A percentile compares a stretch with the other conserved stretches of the same genome.
Conservation (phyloP, 2,329 filamentous ascomycete genomes). For the Ophiostoma sp. region DNA sequence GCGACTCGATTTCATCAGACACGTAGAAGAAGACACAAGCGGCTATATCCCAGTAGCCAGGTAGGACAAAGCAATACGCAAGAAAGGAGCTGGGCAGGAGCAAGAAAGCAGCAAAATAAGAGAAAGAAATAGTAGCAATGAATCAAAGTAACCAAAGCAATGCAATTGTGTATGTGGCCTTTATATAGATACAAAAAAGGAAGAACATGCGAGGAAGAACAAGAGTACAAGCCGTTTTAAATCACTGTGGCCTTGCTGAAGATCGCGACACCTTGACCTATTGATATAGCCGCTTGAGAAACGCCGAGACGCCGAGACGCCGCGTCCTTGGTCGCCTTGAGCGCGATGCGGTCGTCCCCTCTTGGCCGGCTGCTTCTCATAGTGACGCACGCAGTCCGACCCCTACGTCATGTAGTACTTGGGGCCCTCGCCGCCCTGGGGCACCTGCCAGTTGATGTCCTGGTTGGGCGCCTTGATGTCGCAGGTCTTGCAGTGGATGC, state of each 20-base stretch:
- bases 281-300: too few species aligned
- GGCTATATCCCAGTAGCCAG: too few species aligned
- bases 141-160: neutral
- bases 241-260: too few species aligned
- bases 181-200: neutral
- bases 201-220: neutral
- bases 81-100: neutral
- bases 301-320: too few species aligned
- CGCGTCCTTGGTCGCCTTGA: too few species aligned
- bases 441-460: conserved; percentile 96
- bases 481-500: conserved; percentile 99
- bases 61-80: too few species aligned
- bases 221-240: neutral
- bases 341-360: too few species aligned
- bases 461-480: conserved; percentile 97
- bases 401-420: conserved; percentile 64
- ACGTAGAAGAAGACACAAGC: too few species aligned
- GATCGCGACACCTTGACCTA: too few species aligned
- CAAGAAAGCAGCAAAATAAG: neutral
- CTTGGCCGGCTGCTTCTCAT: too few species aligned
- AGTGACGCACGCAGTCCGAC: too few species aligned
- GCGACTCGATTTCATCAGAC: too few species aligned
- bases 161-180: neutral
- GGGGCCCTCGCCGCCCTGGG: conserved; percentile 78
- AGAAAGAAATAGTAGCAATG: neutral